Conservation (phyloP, 352 stramenopile species). For the Thalassiosira livingstoniorum region DNA sequence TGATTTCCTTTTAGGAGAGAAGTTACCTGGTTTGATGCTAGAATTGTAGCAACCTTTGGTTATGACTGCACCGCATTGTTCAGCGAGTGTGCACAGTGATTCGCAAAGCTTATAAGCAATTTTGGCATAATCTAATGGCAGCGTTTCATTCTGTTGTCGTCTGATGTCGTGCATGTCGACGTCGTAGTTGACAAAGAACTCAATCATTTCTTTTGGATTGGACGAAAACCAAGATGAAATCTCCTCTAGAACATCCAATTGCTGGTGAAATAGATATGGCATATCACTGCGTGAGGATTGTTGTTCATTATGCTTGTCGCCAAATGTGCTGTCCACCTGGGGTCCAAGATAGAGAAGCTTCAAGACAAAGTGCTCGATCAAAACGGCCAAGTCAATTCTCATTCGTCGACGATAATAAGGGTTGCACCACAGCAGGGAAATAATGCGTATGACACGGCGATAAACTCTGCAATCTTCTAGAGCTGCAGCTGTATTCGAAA, state of each 20-base stretch:
- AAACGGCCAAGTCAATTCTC: conserved; percentile 86
- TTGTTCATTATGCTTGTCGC: conserved; percentile 11
- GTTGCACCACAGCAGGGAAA: conserved; percentile 83
- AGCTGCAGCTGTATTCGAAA: conserved; percentile 78
- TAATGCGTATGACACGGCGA: conserved; percentile 78
- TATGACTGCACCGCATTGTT: conserved; percentile 80
- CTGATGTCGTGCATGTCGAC: background rate
- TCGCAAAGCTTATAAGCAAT: conserved; percentile 73
- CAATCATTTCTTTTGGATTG: conserved; percentile 78
- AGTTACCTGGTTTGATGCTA: conserved; percentile 48
- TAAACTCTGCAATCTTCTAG: conserved; percentile 85
- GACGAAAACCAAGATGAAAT: conserved; percentile 86
- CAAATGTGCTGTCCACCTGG: conserved; percentile 65
- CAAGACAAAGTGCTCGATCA: conserved; percentile 88
- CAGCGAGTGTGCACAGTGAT: conserved; percentile 76
- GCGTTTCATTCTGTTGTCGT: conserved; percentile 44
- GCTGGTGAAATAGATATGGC: conserved; percentile 74
- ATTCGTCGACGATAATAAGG: conserved; percentile 79
- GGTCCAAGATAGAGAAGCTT: conserved; percentile 79
- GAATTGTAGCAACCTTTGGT: conserved; percentile 59
- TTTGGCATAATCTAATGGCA: conserved; percentile 69
- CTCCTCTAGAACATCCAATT: conserved; percentile 84
- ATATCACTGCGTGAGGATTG: conserved; percentile 41
- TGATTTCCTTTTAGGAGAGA: conserved; percentile 37
- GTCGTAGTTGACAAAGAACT: conserved; percentile 87